A percentile compares a stretch with the other conserved stretches of the same genome.
phyloP scores from a whole-genome alignment of 1,139 yeast genomes.

The Neolecta irregularis region DNA sequence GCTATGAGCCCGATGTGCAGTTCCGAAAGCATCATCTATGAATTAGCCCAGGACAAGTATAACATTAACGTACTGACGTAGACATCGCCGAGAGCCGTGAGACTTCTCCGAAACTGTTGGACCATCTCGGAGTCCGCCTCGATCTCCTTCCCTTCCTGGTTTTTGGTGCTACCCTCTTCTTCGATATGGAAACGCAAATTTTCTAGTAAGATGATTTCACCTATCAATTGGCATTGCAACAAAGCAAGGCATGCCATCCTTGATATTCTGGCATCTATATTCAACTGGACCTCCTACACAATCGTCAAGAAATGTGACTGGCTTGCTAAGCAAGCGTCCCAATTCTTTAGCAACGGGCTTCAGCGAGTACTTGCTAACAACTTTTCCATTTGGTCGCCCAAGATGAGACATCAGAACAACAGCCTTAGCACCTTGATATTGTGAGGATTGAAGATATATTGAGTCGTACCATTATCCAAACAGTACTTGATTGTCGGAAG shows the following conservation, averaged over 20 bases:
- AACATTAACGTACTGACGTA: conserved; percentile 38
- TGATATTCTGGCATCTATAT: conserved; percentile 51
- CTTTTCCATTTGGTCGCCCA: conserved; percentile 95
- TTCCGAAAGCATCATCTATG: conserved; percentile 79
- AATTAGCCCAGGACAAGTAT: not conserved
- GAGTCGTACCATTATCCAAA: conserved; percentile 39
- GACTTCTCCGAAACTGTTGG: conserved; percentile 66
- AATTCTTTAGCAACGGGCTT: conserved; percentile 85
- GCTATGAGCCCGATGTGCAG: conserved; percentile 98
- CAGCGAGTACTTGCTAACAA: conserved; percentile 65
- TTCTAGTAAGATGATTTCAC: conserved; percentile 62
- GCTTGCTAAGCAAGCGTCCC: conserved; percentile 49
- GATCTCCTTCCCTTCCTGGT: conserved; percentile 66
- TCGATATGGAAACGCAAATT: conserved; percentile 92
- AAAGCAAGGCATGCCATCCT: conserved; percentile 34
- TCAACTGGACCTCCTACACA: conserved; percentile 82
- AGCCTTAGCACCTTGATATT: conserved; percentile 53
- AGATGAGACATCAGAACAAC: conserved; percentile 85
- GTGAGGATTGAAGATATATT: not conserved
- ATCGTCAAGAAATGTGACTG: conserved; percentile 67
- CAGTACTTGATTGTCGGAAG: conserved; percentile 92
- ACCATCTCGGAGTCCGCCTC: conserved; percentile 79
- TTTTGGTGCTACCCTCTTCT: conserved; percentile 86
- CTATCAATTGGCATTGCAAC: conserved; percentile 2
- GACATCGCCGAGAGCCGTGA: conserved; percentile 83